Conservation (phyloP, 805 yeast genomes). For the Yarrowia osloensis region DNA sequence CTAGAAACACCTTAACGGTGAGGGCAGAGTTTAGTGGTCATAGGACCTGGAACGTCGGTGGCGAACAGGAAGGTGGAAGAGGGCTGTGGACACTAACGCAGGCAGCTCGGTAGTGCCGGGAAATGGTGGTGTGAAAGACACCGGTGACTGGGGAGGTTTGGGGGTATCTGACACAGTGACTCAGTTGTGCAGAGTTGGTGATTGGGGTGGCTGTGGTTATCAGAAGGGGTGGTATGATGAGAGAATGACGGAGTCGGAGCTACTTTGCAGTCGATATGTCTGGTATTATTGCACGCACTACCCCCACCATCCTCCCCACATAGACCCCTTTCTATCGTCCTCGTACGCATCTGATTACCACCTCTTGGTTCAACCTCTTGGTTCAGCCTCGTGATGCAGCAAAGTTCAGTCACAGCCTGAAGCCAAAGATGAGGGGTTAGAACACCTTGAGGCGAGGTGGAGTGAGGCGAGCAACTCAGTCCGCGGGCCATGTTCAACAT, state of each 20-base stretch:
- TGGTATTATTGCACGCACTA: too few relatives aligned
- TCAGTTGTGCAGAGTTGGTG: neutral
- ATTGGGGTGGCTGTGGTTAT: too few relatives aligned
- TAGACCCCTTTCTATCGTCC: too few relatives aligned
- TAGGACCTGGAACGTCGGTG: neutral
- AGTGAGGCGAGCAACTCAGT: neutral
- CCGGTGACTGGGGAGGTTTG: neutral
- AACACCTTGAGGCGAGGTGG: neutral
- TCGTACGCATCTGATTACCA: too few relatives aligned
- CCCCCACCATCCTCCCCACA: too few relatives aligned
- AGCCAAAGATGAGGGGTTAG: constrained; percentile 6
- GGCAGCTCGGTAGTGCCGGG: neutral
- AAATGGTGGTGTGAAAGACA: neutral
- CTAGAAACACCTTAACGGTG: constrained; percentile 4
- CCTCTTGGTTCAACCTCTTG: too few relatives aligned
- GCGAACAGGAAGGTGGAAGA: neutral
- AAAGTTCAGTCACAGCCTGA: constrained; percentile 1
- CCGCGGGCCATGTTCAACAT: neutral
- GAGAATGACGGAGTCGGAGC: too few relatives aligned
- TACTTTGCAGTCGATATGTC: too few relatives aligned
- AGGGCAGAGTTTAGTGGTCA: neutral
- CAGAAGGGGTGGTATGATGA: too few relatives aligned
- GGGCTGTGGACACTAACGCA: neutral
- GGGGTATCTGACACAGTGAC: neutral
- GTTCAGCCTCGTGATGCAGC: neutral